A percentile compares a stretch with the other conserved stretches of the same genome.
These are phyloP conservation scores for Eucalyptus microcorys DNA, from an alignment of 345 rosid genomes.

Conservation along the genomic window DNA sequence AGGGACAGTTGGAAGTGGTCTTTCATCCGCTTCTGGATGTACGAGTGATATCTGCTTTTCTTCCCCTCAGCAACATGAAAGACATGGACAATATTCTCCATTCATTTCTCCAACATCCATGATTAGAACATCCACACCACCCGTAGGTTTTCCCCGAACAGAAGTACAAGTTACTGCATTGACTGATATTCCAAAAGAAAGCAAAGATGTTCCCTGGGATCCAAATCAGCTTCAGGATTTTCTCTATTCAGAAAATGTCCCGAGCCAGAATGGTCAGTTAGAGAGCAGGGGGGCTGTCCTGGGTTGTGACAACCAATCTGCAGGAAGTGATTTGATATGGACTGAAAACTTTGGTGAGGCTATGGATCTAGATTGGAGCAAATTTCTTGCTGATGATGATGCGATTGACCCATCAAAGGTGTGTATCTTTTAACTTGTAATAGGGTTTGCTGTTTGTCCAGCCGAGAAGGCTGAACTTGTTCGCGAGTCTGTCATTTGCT, in stretches of 20 bases:
- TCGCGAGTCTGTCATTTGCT: neutral
- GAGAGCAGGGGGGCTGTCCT: slow-evolving; percentile 27
- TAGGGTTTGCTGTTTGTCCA: neutral
- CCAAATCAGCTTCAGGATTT: slow-evolving; percentile 36
- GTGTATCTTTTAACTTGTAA: neutral
- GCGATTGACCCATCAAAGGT: slow-evolving; percentile 43
- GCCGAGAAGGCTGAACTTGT: neutral
- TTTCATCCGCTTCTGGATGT: slow-evolving; percentile 17
- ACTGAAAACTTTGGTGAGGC: slow-evolving; percentile 54
- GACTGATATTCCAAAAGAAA: slow-evolving; percentile 20
- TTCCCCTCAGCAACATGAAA: slow-evolving; percentile 9
- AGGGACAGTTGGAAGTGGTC: slow-evolving; percentile 11
- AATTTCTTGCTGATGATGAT: slow-evolving; percentile 41
- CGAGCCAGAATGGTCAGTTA: slow-evolving; percentile 23
- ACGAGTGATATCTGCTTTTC: slow-evolving; percentile 12
- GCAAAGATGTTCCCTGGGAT: slow-evolving; percentile 37
- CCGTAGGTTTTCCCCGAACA: slow-evolving; percentile 7
- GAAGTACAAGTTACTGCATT: slow-evolving; percentile 19
- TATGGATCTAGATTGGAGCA: slow-evolving; percentile 56
- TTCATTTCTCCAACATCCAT: slow-evolving; percentile 21
- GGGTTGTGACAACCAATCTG: slow-evolving; percentile 21
- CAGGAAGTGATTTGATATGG: slow-evolving; percentile 56
- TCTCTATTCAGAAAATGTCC: slow-evolving; percentile 28
- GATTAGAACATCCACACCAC: slow-evolving; percentile 5
- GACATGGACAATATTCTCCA: slow-evolving; percentile 20